Evolutionary conservation across 139 green algal species (phyloP).

Genomic region (Picochlorum sp.): DNA sequence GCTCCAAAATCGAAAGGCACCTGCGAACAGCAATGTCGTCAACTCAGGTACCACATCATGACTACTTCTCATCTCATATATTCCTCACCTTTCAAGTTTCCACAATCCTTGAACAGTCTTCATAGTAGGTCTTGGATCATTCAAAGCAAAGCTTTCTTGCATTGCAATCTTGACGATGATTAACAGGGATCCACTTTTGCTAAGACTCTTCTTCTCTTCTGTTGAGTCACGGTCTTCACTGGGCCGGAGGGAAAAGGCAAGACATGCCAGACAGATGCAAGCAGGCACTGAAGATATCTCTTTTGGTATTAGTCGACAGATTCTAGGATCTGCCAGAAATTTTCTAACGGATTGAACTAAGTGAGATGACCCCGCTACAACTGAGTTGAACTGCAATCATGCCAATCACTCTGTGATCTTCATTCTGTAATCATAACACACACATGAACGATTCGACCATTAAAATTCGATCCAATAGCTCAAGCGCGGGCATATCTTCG

Average conservation of each 20-base stretch:
- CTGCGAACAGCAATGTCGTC: slow-evolving; percentile 7
- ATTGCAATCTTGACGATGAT: slow-evolving; percentile 12
- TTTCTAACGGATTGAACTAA: not conserved
- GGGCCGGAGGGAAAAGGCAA: slow-evolving; percentile 14
- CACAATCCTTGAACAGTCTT: slow-evolving; percentile 27
- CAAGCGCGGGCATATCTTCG: too few relatives aligned
- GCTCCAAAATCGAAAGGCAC: slow-evolving; percentile 49
- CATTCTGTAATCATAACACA: too few relatives aligned
- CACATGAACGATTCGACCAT: too few relatives aligned
- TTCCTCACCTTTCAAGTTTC: slow-evolving; percentile 21
- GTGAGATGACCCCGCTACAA: not conserved
- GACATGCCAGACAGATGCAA: slow-evolving; percentile 11
- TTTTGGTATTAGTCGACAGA: slow-evolving; percentile 6
- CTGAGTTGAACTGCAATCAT: too few relatives aligned
- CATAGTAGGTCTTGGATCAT: slow-evolving; percentile 17
- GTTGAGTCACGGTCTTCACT: not conserved
- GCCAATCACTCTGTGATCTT: too few relatives aligned
- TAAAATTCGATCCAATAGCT: too few relatives aligned
- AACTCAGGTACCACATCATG: too few relatives aligned
- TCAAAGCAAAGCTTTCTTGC: slow-evolving; percentile 4
- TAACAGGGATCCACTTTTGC: slow-evolving; percentile 20
- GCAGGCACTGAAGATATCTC: slow-evolving; percentile 11
- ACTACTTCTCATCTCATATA: too few relatives aligned
- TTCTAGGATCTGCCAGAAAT: not conserved
- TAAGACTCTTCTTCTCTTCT: slow-evolving; percentile 22